Evolutionary conservation across 2,329 filamentous ascomycete species (phyloP), one percentile per base, ranked within the genome.

Genomic region (Aspergillus fructus): DNA sequence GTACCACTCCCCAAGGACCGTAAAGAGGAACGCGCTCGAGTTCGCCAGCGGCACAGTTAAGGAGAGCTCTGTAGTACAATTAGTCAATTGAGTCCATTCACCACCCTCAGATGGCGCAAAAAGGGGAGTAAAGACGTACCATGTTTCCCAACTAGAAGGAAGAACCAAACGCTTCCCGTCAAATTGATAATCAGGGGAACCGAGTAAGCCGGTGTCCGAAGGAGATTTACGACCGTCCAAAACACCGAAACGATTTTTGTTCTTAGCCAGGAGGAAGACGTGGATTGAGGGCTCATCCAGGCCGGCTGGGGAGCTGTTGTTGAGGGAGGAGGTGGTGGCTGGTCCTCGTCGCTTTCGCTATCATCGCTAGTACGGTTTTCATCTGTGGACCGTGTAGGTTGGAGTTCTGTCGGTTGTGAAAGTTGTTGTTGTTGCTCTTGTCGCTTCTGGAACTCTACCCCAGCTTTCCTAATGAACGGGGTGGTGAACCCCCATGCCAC

Each of bases 111-210:
- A 37, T 4, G 7, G n/a, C 21, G 23, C 30, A 30, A 34, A 13
- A 17, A 13, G 39, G 54, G 24, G 41, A 58, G 63, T 21, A 24
- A 27, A 23, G 58, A 83, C 89, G 66, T 76, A 96, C 92, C 92
- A 67, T 93, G 93, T 73, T 94, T 86, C 6, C 93, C 93, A 76
- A 97, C 93, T 63, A 97, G 79, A 64, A 97, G 76, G 67, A 97
- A 97, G 76, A 97, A 97, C 93, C 93, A 97, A 55, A 97, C 83
- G 70, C 91, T 96, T 30, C 93, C 93, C 3, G 93, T 96, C 53
- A 97, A 77, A 72, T 97, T 97, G 58, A 96, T 76, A 52, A 96
- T 76, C 65, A 97, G 76, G 19, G 93, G 93, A 24, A 96, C 77
- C 5, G 91, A 90, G 75, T 97, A 97, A 17, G 85, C 83, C 37